A percentile compares a stretch with the other conserved stretches of the same genome.
These are phyloP conservation scores for Aurifilum marmelostoma DNA, from an alignment of 2,329 filamentous ascomycete species.

Conservation along the genomic window DNA sequence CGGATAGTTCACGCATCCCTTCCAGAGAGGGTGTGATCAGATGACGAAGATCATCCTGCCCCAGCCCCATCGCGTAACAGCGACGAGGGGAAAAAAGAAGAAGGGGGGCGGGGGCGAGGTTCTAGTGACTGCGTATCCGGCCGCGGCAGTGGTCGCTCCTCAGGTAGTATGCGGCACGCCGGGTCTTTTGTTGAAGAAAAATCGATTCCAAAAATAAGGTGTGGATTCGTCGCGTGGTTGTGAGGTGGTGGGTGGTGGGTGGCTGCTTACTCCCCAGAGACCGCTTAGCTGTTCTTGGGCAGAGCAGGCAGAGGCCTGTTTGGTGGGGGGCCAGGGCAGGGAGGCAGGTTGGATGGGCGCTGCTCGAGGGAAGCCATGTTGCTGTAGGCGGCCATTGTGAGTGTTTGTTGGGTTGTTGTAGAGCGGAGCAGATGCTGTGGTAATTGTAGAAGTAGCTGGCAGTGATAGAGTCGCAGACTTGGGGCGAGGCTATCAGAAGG, in stretches of 20 bases:
- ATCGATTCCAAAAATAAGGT: conserved; percentile 7
- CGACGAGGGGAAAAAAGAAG: not conserved
- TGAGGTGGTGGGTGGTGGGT: not conserved
- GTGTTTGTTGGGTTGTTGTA: conserved; percentile 5
- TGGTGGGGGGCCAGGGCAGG: conserved; percentile 68
- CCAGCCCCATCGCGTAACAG: conserved; percentile 4
- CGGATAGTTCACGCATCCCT: not conserved
- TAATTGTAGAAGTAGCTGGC: not conserved
- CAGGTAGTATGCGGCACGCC: conserved; percentile 9
- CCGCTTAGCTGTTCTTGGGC: conserved; percentile 59
- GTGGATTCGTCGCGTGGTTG: conserved; percentile 11
- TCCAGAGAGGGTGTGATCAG: not conserved
- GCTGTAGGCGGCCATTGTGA: conserved; percentile 29
- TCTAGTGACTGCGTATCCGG: conserved; percentile 10
- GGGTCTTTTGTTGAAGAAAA: not conserved
- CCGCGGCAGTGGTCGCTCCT: conserved; percentile 16
- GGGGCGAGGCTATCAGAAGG: not conserved
- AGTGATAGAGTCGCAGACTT: not conserved
- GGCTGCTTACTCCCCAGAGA: conserved; percentile 1
- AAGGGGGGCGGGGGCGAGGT: not conserved
- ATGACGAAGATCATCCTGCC: conserved; percentile 3
- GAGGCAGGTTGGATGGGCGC: conserved; percentile 67
- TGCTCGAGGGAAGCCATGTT: conserved; percentile 40
- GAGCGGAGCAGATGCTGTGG: conserved; percentile 6
- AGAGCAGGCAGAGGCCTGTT: conserved; percentile 67